Base-by-base conservation (phyloP, 139 green algal species). In the Volvox africanus region DNA sequence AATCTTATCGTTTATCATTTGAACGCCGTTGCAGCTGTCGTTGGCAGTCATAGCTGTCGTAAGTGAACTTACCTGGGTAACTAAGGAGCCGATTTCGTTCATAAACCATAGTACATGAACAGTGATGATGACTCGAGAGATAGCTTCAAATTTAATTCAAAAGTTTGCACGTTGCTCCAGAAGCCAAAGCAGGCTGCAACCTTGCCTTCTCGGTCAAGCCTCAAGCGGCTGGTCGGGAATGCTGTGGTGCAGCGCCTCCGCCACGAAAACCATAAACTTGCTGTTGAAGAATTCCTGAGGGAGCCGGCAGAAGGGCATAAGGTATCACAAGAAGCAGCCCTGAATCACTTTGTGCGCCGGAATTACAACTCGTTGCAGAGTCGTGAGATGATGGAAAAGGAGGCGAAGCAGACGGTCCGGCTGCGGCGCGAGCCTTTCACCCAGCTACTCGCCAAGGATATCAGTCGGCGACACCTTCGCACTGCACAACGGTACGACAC, bases 401-500 rank as follows among this genome's bases (percentile, higher is more conserved):
- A 65, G 30, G 73, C 71, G 0, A 24, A 35, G n/a, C 69, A 90
- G 73, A 75, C 12, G 5, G 26, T 30, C 0, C 73, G 11, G n/a
- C 44, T 76, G 2, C 50, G 30, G 11, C 17, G 21, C 0, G 86
- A 75, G 16, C 44, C 86, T 24, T 81, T 55, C 11, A 44, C 50
- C 1, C 67, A 81, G 21, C n/a, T n/a, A 0, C 50, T 90, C 36
- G 71, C 67, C 0, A 75, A 76, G 32, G 86, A 90, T 30, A 90
- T 90, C 50, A 81, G 67, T 62, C 71, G 86, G 30, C 55, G 50
- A 12, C 86, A 90, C 32, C 83, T 90, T 75, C 44, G 86, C 21
- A 90, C 86, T 0, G 30, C n/a, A 1, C 28, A 24, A 13, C 50
- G 12, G 30, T 90, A 84, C 73, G 73, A 90, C 50, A 90, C 86